A percentile compares a stretch with the other conserved stretches of the same genome.
Conservation (phyloP, 495 filamentous ascomycete species). For the Pyrenopolyporus hunteri region DNA sequence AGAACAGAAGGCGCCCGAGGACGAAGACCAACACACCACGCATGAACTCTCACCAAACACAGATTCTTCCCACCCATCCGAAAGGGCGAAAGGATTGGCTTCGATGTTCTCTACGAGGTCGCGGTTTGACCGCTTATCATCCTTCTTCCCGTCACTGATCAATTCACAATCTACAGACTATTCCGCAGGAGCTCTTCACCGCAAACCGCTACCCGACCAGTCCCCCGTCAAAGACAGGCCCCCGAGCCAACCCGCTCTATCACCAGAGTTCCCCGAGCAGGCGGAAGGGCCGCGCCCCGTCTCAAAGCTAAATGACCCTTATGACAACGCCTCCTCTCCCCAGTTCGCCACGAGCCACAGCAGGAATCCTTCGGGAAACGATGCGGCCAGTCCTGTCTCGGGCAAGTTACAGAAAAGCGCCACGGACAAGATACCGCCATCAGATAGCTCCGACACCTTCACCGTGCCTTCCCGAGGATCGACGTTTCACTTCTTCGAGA, state of each 20-base stretch:
- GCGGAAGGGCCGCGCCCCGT: background rate
- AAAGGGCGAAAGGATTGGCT: conserved; percentile 11
- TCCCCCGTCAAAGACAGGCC: conserved; percentile 22
- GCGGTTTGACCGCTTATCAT: conserved; percentile 38
- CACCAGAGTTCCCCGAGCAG: conserved; percentile 5
- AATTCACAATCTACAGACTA: conserved; percentile 31
- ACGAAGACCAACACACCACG: conserved; percentile 1
- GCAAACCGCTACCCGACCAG: conserved; percentile 37
- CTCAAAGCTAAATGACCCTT: conserved; percentile 3
- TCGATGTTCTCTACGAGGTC: conserved; percentile 32
- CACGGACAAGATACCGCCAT: conserved; percentile 11
- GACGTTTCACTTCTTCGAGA: conserved; percentile 36
- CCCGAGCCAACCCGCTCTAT: conserved; percentile 32
- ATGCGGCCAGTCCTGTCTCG: background rate
- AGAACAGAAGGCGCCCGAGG: conserved; percentile 1
- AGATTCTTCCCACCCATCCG: background rate
- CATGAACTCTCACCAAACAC: conserved; percentile 8
- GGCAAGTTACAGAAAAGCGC: conserved; percentile 34
- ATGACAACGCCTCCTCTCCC: conserved; percentile 7
- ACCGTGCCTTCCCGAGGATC: conserved; percentile 23
- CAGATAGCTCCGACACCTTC: conserved; percentile 11
- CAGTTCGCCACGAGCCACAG: conserved; percentile 6
- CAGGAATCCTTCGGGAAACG: conserved; percentile 18
- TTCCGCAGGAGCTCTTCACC: conserved; percentile 21
- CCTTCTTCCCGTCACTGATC: conserved; percentile 43